phyloP scores from a whole-genome alignment of 2,329 filamentous ascomycete species.

The Ophiocordyceps sinensis region DNA sequence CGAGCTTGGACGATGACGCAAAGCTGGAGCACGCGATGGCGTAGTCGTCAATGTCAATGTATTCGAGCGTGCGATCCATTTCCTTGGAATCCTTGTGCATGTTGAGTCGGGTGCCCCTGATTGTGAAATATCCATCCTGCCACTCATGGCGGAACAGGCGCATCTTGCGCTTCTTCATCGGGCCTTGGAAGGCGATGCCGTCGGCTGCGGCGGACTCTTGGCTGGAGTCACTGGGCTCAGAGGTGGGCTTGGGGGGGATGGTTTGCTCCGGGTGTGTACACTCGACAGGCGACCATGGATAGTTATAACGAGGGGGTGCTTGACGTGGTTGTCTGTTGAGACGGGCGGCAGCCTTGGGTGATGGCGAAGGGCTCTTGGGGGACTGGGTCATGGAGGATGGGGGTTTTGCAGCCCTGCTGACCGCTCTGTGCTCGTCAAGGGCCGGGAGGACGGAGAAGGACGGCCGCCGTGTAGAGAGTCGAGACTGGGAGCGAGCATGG shows the following conservation, averaged over 20 bases:
- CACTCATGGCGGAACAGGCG: constrained; percentile 84
- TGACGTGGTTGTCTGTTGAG: constrained; percentile 27
- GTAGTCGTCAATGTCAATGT: constrained; percentile 80
- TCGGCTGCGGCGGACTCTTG: constrained; percentile 20
- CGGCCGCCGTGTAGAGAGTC: constrained; percentile 46
- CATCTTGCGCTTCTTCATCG: constrained; percentile 89
- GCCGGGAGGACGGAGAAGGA: constrained; percentile 55
- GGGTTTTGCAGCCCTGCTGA: constrained; percentile 18
- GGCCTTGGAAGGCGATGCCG: constrained; percentile 61
- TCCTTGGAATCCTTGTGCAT: constrained; percentile 53
- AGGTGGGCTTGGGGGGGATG: constrained; percentile 21
- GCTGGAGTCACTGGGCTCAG: constrained; percentile 10
- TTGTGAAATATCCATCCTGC: constrained; percentile 82
- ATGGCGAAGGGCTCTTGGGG: constrained; percentile 14
- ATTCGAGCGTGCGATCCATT: constrained; percentile 50
- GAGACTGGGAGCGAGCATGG: constrained; percentile 34
- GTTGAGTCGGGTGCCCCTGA: constrained; percentile 59
- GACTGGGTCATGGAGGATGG: constrained; percentile 1
- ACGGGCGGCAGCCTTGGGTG: constrained; percentile 19
- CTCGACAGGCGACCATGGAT: constrained; percentile 40
- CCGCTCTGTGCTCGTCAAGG: constrained; percentile 49
- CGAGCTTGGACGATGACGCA: constrained; percentile 65
- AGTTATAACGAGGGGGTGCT: constrained; percentile 38
- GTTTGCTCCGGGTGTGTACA: constrained; percentile 29
- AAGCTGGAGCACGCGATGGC: constrained; percentile 71